Evolutionary conservation across 1,139 yeast species (phyloP).

Genomic region (Taphrina deformans): DNA sequence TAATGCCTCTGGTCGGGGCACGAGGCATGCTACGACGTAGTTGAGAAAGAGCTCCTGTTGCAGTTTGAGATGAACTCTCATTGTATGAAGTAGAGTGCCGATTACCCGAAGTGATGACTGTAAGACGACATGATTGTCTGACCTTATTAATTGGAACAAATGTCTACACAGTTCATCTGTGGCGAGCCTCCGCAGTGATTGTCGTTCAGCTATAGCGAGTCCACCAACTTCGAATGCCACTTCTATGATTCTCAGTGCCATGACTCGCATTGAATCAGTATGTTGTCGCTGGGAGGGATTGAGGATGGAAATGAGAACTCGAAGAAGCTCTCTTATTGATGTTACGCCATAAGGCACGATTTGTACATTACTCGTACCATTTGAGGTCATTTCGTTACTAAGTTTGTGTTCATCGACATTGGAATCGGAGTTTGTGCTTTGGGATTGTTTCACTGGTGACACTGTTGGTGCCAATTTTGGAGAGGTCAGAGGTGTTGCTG

Average conservation of each 20-base stretch:
- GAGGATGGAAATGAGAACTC: slow-evolving; percentile 76
- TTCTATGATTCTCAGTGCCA: slow-evolving; percentile 73
- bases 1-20: slow-evolving; percentile 44
- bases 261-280: slow-evolving; percentile 80
- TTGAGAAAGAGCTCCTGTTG: slow-evolving; percentile 50
- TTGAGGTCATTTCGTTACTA: slow-evolving; percentile 7
- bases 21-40: slow-evolving; percentile 47
- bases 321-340: slow-evolving; percentile 67
- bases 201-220: slow-evolving; percentile 61
- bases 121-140: slow-evolving; percentile 64
- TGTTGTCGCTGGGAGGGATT: slow-evolving; percentile 84
- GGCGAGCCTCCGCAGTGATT: slow-evolving; percentile 64
- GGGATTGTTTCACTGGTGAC: slow-evolving; percentile 39
- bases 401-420: slow-evolving; percentile 29
- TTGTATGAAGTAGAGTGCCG: slow-evolving; percentile 54
- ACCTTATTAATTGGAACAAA: slow-evolving; percentile 73
- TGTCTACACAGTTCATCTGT: slow-evolving; percentile 82
- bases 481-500: slow-evolving; percentile 11
- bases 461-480: slow-evolving; percentile 5
- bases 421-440: slow-evolving; percentile 12
- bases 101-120: slow-evolving; percentile 76
- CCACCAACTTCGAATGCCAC: slow-evolving; percentile 86
- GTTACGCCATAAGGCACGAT: slow-evolving; percentile 62
- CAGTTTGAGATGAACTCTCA: slow-evolving; percentile 46
- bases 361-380: slow-evolving; percentile 37